Conservation (phyloP, 2,329 filamentous ascomycete species). For the Nothophaeocryptopus gaeumannii region DNA sequence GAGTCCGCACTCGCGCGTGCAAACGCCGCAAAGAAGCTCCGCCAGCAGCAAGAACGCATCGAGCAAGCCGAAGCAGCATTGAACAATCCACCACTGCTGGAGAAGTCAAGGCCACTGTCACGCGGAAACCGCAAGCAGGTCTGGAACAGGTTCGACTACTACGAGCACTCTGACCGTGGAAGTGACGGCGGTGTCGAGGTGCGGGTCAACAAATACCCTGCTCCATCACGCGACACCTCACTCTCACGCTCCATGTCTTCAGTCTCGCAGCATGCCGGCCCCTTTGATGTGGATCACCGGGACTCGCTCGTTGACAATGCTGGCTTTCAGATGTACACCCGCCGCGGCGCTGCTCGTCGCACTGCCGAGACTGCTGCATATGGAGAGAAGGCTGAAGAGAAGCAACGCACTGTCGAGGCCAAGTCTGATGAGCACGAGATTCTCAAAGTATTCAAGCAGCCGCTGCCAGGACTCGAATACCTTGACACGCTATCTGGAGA, state of each 20-base stretch:
- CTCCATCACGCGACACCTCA: constrained; percentile 25
- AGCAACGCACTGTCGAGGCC: constrained; percentile 32
- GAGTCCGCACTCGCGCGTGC: constrained; percentile 22
- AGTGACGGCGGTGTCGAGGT: constrained; percentile 24
- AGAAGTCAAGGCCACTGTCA: constrained; percentile 17
- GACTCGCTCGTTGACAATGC: constrained; percentile 20
- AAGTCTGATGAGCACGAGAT: constrained; percentile 33
- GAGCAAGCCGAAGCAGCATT: constrained; percentile 31
- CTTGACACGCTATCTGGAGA: constrained; percentile 34
- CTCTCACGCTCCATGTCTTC: constrained; percentile 29
- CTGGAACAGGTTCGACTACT: constrained; percentile 31
- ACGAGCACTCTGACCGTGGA: constrained; percentile 8
- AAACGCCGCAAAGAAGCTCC: constrained; percentile 28
- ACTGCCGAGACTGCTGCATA: constrained; percentile 15
- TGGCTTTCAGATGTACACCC: constrained; percentile 34
- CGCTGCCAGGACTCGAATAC: constrained; percentile 41
- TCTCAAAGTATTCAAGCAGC: constrained; percentile 40
- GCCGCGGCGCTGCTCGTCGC: constrained; percentile 20
- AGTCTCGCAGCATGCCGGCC: constrained; percentile 27
- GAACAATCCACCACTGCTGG: constrained; percentile 13
- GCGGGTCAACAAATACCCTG: constrained; percentile 33
- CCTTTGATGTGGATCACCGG: constrained; percentile 20
- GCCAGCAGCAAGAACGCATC: constrained; percentile 34
- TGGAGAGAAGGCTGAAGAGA: constrained; percentile 29
- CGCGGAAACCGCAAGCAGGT: constrained; percentile 25